Evolutionary conservation across 202 grass and related monocot genomes (phyloP).

Genomic region (Panicum hallii): DNA sequence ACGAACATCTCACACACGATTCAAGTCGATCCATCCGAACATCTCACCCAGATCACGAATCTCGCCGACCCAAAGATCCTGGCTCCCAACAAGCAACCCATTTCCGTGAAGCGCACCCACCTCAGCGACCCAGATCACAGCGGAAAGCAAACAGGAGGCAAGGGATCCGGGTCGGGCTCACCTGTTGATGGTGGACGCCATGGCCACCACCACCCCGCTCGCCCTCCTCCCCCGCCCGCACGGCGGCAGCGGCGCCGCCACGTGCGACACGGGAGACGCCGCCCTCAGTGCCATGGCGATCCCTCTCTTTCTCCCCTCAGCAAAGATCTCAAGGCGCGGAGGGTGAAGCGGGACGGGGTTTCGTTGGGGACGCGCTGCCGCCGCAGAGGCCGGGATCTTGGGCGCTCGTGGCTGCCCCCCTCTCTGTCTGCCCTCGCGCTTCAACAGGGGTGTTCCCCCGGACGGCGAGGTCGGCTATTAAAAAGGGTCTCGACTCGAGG

Average conservation of each 20-base stretch:
- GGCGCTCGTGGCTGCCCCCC: slow-evolving; percentile 22
- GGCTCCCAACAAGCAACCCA: not conserved
- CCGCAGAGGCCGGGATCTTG: slow-evolving; percentile 39
- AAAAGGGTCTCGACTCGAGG: not conserved
- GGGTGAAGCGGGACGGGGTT: not conserved
- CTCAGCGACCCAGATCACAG: slow-evolving; percentile 13
- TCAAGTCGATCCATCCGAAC: slow-evolving; percentile 21
- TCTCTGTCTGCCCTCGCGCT: not conserved
- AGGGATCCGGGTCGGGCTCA: slow-evolving; percentile 42
- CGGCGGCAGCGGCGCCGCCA: slow-evolving; percentile 25
- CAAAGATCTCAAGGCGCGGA: slow-evolving; percentile 28
- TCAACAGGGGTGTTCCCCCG: slow-evolving; percentile 1
- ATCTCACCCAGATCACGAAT: slow-evolving; percentile 41
- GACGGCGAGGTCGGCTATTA: slow-evolving; percentile 43
- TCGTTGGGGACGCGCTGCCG: not conserved
- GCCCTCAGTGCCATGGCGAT: slow-evolving; percentile 56
- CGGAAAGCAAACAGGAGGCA: not conserved
- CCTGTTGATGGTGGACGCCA: slow-evolving; percentile 67
- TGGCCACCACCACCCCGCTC: slow-evolving; percentile 52
- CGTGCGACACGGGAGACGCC: slow-evolving; percentile 41
- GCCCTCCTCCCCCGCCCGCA: slow-evolving; percentile 35
- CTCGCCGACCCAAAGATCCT: slow-evolving; percentile 51
- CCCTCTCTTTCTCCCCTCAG: not conserved
- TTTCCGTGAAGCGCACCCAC: not conserved
- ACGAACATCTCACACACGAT: not conserved